These are phyloP conservation scores for Scytalidium lignicola DNA, from an alignment of 2,329 filamentous ascomycete species.

Conservation along the genomic window DNA sequence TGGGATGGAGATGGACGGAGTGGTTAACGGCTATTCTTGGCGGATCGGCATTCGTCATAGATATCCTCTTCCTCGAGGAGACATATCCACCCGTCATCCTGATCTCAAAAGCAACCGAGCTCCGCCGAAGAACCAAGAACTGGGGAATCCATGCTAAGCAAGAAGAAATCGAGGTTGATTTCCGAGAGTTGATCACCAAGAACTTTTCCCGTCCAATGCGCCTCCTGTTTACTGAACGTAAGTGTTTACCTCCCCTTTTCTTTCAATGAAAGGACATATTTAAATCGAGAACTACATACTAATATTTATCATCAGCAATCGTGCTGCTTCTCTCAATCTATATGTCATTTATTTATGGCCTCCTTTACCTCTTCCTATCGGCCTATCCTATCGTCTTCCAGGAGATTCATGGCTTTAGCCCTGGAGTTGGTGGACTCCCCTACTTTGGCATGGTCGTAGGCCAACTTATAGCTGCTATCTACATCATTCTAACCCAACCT, in stretches of 20 bases:
- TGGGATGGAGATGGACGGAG: slow-evolving; percentile 71
- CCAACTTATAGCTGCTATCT: slow-evolving; percentile 60
- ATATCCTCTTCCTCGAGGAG: slow-evolving; percentile 60
- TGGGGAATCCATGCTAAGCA: slow-evolving; percentile 69
- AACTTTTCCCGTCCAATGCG: slow-evolving; percentile 33
- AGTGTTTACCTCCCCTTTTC: no score
- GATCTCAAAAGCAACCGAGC: slow-evolving; percentile 52
- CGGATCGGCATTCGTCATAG: slow-evolving; percentile 51
- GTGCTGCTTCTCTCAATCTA: slow-evolving; percentile 64
- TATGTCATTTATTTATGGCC: slow-evolving; percentile 69
- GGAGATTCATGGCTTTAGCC: slow-evolving; percentile 62
- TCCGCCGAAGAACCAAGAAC: slow-evolving; percentile 60
- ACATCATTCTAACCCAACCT: slow-evolving; percentile 59
- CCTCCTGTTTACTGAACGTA: slow-evolving; percentile 58
- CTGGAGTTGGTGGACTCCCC: slow-evolving; percentile 68
- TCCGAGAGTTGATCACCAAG: slow-evolving; percentile 58
- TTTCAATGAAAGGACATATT: no score
- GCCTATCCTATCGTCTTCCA: slow-evolving; percentile 80
- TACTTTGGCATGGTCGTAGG: slow-evolving; percentile 83
- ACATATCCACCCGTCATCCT: slow-evolving; percentile 66
- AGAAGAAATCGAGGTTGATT: slow-evolving; percentile 65
- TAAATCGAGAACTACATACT: no score
- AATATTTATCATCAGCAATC: slow-evolving; percentile 50
- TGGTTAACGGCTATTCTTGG: slow-evolving; percentile 57
- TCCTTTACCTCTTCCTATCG: slow-evolving; percentile 82